Evolutionary conservation across 1,284 basidiomycete genomes (phyloP), one percentile per base, ranked within the genome.

Genomic region (Trametes polyzona): DNA sequence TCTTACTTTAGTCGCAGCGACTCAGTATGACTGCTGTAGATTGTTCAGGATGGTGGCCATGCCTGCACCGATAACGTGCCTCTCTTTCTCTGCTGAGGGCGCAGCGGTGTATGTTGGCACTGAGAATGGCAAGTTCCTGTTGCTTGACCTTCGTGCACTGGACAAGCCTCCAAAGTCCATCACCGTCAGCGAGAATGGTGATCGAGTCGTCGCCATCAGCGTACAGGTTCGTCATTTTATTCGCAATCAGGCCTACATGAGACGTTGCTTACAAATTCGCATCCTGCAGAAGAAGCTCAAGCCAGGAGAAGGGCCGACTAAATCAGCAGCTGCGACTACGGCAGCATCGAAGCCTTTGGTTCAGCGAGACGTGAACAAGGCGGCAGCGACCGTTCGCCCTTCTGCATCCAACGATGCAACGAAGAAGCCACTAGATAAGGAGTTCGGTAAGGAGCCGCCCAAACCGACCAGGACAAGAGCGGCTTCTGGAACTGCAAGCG

Each of bases 81-180:
- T 87, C 1, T 71, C 76, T 8, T 91, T 91, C 68, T 88, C 88
- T 23, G 75, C 81, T 0, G 87, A 90, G 61, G 88, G 88, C 4
- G 84, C 80, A 7, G 74, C 80, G 12, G 71, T 91, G 48, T 88
- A 86, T 65, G 61, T 84, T 4, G 88, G 87, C 0, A 86, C 87
- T 3, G 79, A 80, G 57, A 76, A 75, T 37, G 89, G 89, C 4
- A 84, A 79, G 55, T 70, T 91, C 17, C 68, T 88, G 21, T 66
- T 86, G 24, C 70, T 87, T 21, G 84, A 89, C 61, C 71, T 90
- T 21, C 83, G 88, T 29, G 76, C 79, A 10, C 70, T 87, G 36
- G 87, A 90, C 59, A 84, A 83, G 59, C 76, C 78, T 19, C 83
- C 86, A 0, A 86, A 79, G 65, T 66, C 72, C 2, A 75, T 87